Evolutionary conservation across 23 red algal species (phyloP).

Genomic region (Gracilaria domingensis): DNA sequence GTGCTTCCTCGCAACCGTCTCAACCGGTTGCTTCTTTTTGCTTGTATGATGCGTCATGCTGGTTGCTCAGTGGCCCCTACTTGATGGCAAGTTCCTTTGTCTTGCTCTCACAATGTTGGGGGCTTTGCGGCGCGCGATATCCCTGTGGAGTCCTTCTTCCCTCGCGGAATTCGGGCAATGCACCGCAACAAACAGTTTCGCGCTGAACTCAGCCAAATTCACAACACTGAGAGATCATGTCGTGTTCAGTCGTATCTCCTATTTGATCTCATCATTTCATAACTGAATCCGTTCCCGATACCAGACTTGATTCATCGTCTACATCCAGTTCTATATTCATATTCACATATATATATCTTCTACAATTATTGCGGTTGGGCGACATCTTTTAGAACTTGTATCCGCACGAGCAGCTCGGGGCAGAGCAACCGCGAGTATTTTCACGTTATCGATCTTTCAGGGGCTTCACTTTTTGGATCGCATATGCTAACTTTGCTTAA

Average conservation of each 20-base stretch:
- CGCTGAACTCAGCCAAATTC: not conserved
- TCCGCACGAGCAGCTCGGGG: constrained; percentile 2
- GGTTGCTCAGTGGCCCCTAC: too few relatives aligned
- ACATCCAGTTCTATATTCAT: not conserved
- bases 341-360: not conserved
- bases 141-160: not conserved
- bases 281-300: not conserved
- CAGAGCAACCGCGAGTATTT: constrained; percentile 7
- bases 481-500: constrained; percentile 17
- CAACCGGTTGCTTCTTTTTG: too few relatives aligned
- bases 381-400: not conserved
- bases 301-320: not conserved
- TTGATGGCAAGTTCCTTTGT: not conserved
- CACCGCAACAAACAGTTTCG: not conserved
- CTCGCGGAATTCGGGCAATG: not conserved
- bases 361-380: not conserved
- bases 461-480: not conserved
- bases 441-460: not conserved
- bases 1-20: too few relatives aligned
- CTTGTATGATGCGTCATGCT: too few relatives aligned
- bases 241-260: too few relatives aligned
- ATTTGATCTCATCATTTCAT: not conserved
- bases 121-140: too few relatives aligned
- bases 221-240: too few relatives aligned
- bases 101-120: too few relatives aligned